phyloP scores from a whole-genome alignment of 768 basidiomycete genomes.

The Filobasidium wieringae region DNA sequence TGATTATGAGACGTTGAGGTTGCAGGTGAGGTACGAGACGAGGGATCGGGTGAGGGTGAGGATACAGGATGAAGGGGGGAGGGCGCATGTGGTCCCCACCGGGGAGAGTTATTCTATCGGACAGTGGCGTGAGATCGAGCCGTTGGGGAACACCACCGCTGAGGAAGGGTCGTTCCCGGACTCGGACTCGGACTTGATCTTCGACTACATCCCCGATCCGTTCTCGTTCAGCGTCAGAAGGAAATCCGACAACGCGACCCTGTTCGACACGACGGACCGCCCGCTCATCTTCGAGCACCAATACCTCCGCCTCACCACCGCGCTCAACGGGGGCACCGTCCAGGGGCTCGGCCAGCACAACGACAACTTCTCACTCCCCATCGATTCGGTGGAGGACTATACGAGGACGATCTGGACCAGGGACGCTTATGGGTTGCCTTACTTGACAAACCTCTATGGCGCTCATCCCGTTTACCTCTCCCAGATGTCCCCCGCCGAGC shows the following conservation, averaged over 20 bases:
- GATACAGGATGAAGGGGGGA: neutral
- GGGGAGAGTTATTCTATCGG: neutral
- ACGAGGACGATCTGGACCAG: slow-evolving; percentile 18
- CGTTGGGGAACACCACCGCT: too few relatives aligned
- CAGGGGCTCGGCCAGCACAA: slow-evolving; percentile 59
- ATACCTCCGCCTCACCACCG: slow-evolving; percentile 60
- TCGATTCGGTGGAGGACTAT: neutral
- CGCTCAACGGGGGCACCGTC: slow-evolving; percentile 50
- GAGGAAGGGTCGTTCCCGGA: neutral
- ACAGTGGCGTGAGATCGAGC: neutral
- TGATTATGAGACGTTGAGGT: neutral
- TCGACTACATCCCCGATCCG: slow-evolving; percentile 52
- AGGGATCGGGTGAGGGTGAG: slow-evolving; percentile 1
- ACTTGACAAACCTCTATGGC: slow-evolving; percentile 32
- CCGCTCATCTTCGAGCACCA: slow-evolving; percentile 66
- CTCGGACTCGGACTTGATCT: slow-evolving; percentile 50
- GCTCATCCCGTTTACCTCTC: slow-evolving; percentile 23
- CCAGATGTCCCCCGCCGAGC: slow-evolving; percentile 3
- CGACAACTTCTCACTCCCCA: neutral
- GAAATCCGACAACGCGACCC: slow-evolving; percentile 45
- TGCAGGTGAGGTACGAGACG: neutral
- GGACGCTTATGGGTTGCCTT: slow-evolving; percentile 22
- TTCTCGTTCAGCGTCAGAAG: slow-evolving; percentile 75
- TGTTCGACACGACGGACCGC: slow-evolving; percentile 59
- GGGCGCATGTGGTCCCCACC: slow-evolving; percentile 9